phyloP scores from a whole-genome alignment of 345 rosid genomes.

The Stellera chamaejasme region DNA sequence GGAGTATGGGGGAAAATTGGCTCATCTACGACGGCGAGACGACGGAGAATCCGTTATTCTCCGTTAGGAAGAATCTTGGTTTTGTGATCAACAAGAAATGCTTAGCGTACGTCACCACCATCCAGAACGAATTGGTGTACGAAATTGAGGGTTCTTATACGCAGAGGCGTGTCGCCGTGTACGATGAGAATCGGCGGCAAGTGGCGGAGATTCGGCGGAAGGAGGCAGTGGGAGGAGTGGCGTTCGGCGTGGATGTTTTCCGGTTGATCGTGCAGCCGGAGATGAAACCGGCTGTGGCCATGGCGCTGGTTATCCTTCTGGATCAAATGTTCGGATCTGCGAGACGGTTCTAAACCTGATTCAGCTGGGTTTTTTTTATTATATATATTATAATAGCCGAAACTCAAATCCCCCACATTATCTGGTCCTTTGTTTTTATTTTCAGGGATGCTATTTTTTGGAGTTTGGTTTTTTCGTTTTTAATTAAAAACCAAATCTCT shows the following conservation, averaged over 20 bases:
- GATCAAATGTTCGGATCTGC: conserved; percentile 87
- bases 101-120: conserved; percentile 44
- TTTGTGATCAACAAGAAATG: conserved; percentile 33
- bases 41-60: conserved; percentile 37
- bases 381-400: no score
- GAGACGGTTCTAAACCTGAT: conserved; percentile 20
- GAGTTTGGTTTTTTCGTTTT: no score
- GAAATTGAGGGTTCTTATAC: conserved; percentile 77
- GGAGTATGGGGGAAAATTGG: conserved; percentile 76
- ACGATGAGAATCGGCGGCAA: conserved; percentile 42
- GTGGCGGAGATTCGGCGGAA: conserved; percentile 68
- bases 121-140: conserved; percentile 20
- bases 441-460: no score
- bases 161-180: conserved; percentile 53
- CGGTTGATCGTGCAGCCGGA: conserved; percentile 60
- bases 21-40: conserved; percentile 77
- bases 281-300: conserved; percentile 50
- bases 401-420: no score
- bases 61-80: conserved; percentile 43
- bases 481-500: no score
- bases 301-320: conserved; percentile 79
- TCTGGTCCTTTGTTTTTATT: no score
- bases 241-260: conserved; percentile 68
- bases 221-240: conserved; percentile 52
- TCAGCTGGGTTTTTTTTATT: neutral